phyloP scores from a whole-genome alignment of 805 yeast genomes.

The Dipodascopsis uninucleata region DNA sequence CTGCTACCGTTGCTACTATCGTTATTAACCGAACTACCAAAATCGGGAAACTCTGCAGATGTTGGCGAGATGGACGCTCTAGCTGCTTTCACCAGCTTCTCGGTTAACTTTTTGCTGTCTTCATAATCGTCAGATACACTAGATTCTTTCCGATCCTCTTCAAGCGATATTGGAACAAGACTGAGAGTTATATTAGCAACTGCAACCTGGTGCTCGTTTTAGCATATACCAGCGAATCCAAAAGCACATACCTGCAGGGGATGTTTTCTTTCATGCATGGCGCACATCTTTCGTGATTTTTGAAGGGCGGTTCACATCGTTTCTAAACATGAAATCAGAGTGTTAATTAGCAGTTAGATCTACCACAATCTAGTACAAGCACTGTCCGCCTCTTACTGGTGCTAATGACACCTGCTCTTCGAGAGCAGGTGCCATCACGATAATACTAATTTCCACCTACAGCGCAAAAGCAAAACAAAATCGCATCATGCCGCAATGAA shows the following conservation, averaged over 20 bases:
- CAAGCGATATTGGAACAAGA: too few relatives aligned
- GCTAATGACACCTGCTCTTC: too few relatives aligned
- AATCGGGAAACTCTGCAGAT: neutral
- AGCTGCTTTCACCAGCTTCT: conserved; percentile 5
- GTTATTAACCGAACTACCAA: neutral
- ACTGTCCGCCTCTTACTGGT: too few relatives aligned
- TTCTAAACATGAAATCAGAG: conserved; percentile 19
- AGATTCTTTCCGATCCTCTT: too few relatives aligned
- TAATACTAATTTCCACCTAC: conserved; percentile 6
- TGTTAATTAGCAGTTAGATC: conserved; percentile 2
- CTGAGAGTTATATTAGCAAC: too few relatives aligned
- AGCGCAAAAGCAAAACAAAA: neutral
- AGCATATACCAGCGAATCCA: too few relatives aligned
- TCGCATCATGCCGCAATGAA: conserved; percentile 1
- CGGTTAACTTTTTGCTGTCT: conserved; percentile 3
- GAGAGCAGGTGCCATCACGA: conserved; percentile 5
- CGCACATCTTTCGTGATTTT: conserved; percentile 33
- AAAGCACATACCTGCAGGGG: conserved; percentile 28
- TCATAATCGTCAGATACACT: conserved; percentile 2
- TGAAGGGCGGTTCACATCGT: conserved; percentile 35
- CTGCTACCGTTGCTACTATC: neutral
- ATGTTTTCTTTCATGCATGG: conserved; percentile 37
- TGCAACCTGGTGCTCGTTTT: too few relatives aligned
- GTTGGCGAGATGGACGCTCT: conserved; percentile 9
- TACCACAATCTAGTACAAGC: neutral